These are phyloP conservation scores for Inga laurina DNA, from an alignment of 306 rosid genomes.

Conservation along the genomic window DNA sequence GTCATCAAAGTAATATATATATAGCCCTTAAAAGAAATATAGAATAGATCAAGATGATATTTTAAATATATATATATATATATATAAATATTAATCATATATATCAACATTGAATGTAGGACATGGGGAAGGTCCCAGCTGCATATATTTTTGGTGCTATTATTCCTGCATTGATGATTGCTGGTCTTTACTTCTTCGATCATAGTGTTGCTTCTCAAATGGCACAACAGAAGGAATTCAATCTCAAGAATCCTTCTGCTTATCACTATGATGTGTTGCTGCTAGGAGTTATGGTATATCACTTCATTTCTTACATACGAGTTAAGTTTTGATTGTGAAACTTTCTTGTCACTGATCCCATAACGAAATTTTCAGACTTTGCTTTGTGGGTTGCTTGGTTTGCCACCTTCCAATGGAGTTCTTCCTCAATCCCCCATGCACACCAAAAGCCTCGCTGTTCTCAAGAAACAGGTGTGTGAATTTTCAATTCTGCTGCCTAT, in stretches of 20 bases:
- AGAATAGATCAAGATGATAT: background rate
- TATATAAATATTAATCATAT: background rate
- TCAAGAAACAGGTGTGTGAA: constrained; percentile 65
- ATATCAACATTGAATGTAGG: constrained; percentile 46
- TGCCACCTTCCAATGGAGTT: constrained; percentile 94
- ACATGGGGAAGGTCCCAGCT: constrained; percentile 75
- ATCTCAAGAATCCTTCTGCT: constrained; percentile 81
- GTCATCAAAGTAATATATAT: constrained; percentile 53
- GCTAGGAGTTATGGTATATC: constrained; percentile 66
- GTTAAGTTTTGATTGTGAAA: background rate
- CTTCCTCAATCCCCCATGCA: constrained; percentile 98
- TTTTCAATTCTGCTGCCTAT: background rate
- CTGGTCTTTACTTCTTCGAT: constrained; percentile 90
- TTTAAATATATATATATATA: no score
- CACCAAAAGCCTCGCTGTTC: constrained; percentile 85
- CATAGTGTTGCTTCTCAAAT: constrained; percentile 89
- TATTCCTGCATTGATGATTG: constrained; percentile 81
- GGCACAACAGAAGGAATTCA: constrained; percentile 93
- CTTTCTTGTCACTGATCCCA: background rate
- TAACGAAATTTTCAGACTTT: constrained; percentile 50
- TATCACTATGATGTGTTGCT: constrained; percentile 83
- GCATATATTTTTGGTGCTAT: constrained; percentile 68
- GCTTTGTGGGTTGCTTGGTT: constrained; percentile 82
- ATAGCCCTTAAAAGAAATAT: background rate
- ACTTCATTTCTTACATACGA: no score